phyloP scores from a whole-genome alignment of 345 rosid genomes.

The Carallia brachiata region DNA sequence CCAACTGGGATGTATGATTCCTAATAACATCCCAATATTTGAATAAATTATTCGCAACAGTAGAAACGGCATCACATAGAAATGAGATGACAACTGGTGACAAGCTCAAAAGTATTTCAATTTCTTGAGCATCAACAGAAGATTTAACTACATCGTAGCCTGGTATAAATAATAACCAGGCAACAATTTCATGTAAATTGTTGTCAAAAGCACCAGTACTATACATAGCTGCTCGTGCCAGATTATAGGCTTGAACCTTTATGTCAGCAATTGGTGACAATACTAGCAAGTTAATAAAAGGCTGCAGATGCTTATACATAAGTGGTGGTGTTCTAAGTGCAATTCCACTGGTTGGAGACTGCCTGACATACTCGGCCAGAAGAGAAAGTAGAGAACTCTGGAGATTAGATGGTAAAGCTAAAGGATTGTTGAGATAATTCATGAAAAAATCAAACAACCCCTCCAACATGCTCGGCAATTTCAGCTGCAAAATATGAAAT shows the following conservation, averaged over 20 bases:
- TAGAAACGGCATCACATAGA: slow-evolving; percentile 70
- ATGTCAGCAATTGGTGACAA: slow-evolving; percentile 52
- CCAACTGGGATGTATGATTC: slow-evolving; percentile 30
- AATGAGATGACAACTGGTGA: slow-evolving; percentile 63
- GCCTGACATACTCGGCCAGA: slow-evolving; percentile 55
- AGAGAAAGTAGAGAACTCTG: slow-evolving; percentile 62
- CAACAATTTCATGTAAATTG: slow-evolving; percentile 54
- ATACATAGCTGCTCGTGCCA: slow-evolving; percentile 71
- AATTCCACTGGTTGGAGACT: slow-evolving; percentile 44
- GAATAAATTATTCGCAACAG: slow-evolving; percentile 79
- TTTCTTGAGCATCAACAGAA: slow-evolving; percentile 36
- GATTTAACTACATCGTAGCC: slow-evolving; percentile 35
- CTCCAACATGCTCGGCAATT: slow-evolving; percentile 61
- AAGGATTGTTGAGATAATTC: slow-evolving; percentile 54
- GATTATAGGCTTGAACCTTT: slow-evolving; percentile 56
- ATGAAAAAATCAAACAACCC: slow-evolving; percentile 81
- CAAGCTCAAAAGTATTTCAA: slow-evolving; percentile 54
- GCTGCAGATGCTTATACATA: slow-evolving; percentile 76
- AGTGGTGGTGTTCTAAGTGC: slow-evolving; percentile 48
- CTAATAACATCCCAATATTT: slow-evolving; percentile 64
- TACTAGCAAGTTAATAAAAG: slow-evolving; percentile 55
- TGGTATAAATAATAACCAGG: slow-evolving; percentile 81
- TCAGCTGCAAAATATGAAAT: slow-evolving; percentile 52
- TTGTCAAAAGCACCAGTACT: slow-evolving; percentile 92
- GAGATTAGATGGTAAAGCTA: slow-evolving; percentile 49